phyloP scores from a whole-genome alignment of 2,329 filamentous ascomycete genomes.

The Simplicillium sp. region DNA sequence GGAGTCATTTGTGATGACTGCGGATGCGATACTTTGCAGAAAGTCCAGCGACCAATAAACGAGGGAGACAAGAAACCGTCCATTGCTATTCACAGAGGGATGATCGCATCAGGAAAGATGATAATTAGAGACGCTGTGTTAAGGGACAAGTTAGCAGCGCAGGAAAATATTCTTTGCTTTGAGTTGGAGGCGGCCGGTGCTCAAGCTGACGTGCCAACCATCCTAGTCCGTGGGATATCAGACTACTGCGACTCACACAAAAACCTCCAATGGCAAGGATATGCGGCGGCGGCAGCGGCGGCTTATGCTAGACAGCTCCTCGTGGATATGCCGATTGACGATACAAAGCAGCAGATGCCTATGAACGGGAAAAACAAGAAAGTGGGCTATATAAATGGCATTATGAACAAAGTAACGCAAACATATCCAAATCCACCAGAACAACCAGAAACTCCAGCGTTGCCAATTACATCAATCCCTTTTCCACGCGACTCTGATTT shows the following conservation, averaged over 20 bases:
- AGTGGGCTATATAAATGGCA: no score
- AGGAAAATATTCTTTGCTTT: constrained; percentile 9
- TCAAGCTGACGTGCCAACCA: constrained; percentile 7
- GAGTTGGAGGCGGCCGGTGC: constrained; percentile 11
- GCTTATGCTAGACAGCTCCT: constrained; percentile 9
- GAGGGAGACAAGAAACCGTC: constrained; percentile 3
- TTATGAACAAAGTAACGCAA: no score
- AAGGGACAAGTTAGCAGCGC: constrained; percentile 7
- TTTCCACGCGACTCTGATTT: constrained; percentile 21
- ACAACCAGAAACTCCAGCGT: no score
- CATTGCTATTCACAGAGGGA: constrained; percentile 10
- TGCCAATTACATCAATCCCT: no score
- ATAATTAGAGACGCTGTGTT: constrained; percentile 8
- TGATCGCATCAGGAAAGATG: constrained; percentile 10
- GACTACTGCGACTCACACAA: constrained; percentile 11
- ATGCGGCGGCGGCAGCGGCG: constrained; percentile 6
- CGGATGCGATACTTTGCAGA: no score
- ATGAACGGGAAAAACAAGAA: no score
- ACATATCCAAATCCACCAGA: no score
- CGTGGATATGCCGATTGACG: constrained; percentile 6
- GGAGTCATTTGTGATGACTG: no score
- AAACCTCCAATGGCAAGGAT: constrained; percentile 7
- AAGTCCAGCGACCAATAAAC: constrained; percentile 6
- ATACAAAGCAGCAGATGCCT: no score
- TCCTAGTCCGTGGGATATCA: constrained; percentile 10